Base-by-base conservation (phyloP, 805 yeast species). In the Hemisphaericaspora nanyangensis region DNA sequence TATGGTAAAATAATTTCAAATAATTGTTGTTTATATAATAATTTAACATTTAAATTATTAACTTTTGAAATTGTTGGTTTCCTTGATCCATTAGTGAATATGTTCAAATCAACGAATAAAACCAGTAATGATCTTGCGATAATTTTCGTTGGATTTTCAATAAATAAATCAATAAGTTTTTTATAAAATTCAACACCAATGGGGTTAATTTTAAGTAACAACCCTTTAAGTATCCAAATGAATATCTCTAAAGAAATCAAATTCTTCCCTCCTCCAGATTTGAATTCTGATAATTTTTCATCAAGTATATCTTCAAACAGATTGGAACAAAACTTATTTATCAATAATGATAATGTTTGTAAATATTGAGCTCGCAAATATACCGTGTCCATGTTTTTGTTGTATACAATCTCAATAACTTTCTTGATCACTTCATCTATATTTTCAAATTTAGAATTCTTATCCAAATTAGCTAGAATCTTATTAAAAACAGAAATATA, bases 1-100 rank as follows among this genome's bases (percentile, higher is more conserved):
- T 56, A 58, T 0, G 85, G 84, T 5, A 87, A 68, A 1, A 79
- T 63, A 7, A 69, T 61, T 43, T 78, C 77, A 55, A 88, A 87
- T 18, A 86, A 70, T 46, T 80, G 80, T 54, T 93, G 99, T 55
- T 88, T 88, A 70, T 84, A 87, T 17, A 93, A 68, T 32, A 76
- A 58, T 42, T 85, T 75, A 15, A 83, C 74, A 43, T 80, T 77
- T 39, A 84, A 70, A 45, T 79, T 79, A 45, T 57, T 57, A 1
- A 73, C 74, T n/a, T 65, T 65, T 19, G 71, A 71, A 6, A 64
- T 70, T 28, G 52, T 56, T 48, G 54, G 69, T 12, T 46, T 45
- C 29, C 51, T 49, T 24, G 50, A 52, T 24, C 60, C 72, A 50
- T 76, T 79, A 33, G 70, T 63, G 38, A 84, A 76, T 5, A 83